phyloP scores from a whole-genome alignment of 2,329 filamentous ascomycete genomes.

The Hypoxylon sp. region DNA sequence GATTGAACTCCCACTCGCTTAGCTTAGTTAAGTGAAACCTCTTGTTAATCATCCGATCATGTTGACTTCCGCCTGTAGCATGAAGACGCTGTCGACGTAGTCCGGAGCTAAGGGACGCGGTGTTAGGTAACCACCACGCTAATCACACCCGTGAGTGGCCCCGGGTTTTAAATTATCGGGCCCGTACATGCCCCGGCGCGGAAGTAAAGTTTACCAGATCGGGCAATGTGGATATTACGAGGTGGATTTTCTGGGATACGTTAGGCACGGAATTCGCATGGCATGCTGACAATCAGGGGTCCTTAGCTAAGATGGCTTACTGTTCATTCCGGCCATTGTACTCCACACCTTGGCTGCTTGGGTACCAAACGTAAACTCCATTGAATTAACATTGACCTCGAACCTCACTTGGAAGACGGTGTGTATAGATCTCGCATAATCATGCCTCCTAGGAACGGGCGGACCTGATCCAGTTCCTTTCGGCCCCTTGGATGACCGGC shows the following conservation, averaged over 20 bases:
- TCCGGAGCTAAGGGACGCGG: constrained; percentile 3
- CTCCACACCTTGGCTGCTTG: no score
- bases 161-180: background rate
- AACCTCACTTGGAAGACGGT: background rate
- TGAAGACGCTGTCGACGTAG: background rate
- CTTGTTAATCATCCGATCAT: background rate
- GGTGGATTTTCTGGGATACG: background rate
- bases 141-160: background rate
- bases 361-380: no score
- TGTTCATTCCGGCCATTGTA: no score
- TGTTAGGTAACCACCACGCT: constrained; percentile 8
- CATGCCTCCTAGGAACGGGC: no score
- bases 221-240: background rate
- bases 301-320: background rate
- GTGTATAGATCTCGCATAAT: no score
- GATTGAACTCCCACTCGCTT: background rate
- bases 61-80: background rate
- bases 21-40: background rate
- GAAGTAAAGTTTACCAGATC: constrained; percentile 1
- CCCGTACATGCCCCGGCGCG: background rate
- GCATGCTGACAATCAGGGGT: background rate
- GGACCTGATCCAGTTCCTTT: no score
- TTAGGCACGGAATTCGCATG: background rate
- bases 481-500: no score
- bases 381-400: background rate